Evolutionary conservation across 139 green algal genomes (phyloP), one percentile per base, ranked within the genome.

Genomic region (Volvox reticuliferus): DNA sequence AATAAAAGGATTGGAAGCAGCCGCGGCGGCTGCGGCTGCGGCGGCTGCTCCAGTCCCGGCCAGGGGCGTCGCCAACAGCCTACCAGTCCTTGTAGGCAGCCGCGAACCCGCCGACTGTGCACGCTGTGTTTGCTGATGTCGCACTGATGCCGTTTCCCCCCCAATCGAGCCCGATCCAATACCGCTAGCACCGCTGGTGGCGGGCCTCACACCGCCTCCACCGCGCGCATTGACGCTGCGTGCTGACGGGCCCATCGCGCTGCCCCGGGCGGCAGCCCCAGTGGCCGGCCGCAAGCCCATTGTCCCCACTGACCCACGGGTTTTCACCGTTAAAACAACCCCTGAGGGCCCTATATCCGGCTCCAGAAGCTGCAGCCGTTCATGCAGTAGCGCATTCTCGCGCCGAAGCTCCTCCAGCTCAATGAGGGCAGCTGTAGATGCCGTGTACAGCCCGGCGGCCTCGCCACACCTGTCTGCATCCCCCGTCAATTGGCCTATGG

Each of bases 341-440:
- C 35, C 77, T 36, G 36, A 62, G 19, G 77, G 77, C 75, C 36
- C 78, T n/a, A 65, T 37, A n/a, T 84, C 78, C 78, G 71, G 44
- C 0, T 78, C 73, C 50, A 90, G 26, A 26, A 90, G 69, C 55
- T 86, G 82, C 36, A 92, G 90, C 37, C 90, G 77, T 68, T 89
- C 83, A 67, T 93, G 90, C 20, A 93, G 84, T 44, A 93, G 65
- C 18, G 77, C 33, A 67, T 93, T 93, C 78, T 93, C 90, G 63
- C 84, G 88, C 0, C 91, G 36, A 26, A 93, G 91, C 79, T 93
- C 91, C 85, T 91, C 84, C 77, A 94, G 79, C 92, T 93, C 88
- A 68, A 91, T 91, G 6, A 91, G 69, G 22, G 90, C 75, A 17
- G 88, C 79, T 2, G 85, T 77, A 30, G 71, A 88, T 1, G 86